Conservation (phyloP, 2,329 filamentous ascomycete species). For the Furcasterigmium furcatum region DNA sequence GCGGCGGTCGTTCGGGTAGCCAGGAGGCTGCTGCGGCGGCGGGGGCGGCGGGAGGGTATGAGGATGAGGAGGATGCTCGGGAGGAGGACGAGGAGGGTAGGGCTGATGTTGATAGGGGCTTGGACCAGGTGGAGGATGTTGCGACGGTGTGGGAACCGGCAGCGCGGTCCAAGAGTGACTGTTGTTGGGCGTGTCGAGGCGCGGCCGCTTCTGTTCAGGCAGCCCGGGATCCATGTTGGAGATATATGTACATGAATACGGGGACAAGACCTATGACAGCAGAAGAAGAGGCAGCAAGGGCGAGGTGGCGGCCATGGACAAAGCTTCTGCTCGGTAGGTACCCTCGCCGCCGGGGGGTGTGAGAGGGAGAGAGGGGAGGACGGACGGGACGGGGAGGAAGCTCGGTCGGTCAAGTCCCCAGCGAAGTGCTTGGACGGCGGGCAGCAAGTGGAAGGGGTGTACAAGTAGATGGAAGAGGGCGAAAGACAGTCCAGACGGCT, state of each 20-base stretch:
- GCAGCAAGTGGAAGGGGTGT: not conserved
- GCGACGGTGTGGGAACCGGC: slow-evolving; percentile 27
- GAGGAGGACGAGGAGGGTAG: slow-evolving; percentile 31
- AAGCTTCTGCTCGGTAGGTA: slow-evolving; percentile 17
- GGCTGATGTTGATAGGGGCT: slow-evolving; percentile 32
- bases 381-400: not conserved
- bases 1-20: slow-evolving; percentile 49
- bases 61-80: slow-evolving; percentile 27
- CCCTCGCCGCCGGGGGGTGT: slow-evolving; percentile 4
- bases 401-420: not conserved
- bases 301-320: slow-evolving; percentile 24
- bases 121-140: slow-evolving; percentile 33
- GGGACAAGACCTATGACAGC: slow-evolving; percentile 12
- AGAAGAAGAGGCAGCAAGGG: slow-evolving; percentile 11
- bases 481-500: not conserved
- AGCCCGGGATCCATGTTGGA: slow-evolving; percentile 57
- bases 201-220: slow-evolving; percentile 58
- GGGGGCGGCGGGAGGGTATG: slow-evolving; percentile 16
- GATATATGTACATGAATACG: slow-evolving; percentile 39
- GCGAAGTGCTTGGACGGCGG: not conserved
- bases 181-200: slow-evolving; percentile 45
- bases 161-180: slow-evolving; percentile 41
- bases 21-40: slow-evolving; percentile 17
- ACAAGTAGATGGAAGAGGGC: not conserved
- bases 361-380: slow-evolving; percentile 3